Conservation (phyloP, 495 filamentous ascomycete genomes). For the Penicilliopsis zonata region DNA sequence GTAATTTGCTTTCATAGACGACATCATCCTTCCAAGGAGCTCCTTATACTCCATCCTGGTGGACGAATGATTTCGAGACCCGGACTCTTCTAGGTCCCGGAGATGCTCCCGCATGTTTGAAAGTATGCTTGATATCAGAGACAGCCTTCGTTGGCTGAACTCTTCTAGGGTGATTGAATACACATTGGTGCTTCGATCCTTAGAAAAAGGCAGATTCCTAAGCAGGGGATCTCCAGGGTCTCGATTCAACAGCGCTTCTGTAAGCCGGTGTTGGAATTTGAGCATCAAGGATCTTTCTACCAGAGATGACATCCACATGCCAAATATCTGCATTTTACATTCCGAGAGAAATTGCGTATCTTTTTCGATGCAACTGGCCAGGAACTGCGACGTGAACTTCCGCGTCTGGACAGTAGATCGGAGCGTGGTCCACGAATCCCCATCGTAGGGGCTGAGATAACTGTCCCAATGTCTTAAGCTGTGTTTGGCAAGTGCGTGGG, state of each 20-base stretch:
- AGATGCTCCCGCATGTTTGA: conserved; percentile 52
- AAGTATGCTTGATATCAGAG: conserved; percentile 47
- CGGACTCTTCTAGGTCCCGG: conserved; percentile 21
- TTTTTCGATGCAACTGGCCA: conserved; percentile 42
- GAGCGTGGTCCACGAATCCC: conserved; percentile 50
- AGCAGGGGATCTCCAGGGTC: conserved; percentile 37
- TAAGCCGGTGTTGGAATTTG: conserved; percentile 56
- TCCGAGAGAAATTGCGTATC: conserved; percentile 27
- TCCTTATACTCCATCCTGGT: conserved; percentile 42
- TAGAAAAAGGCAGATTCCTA: conserved; percentile 50
- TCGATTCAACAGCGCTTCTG: conserved; percentile 41
- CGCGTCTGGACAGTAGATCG: conserved; percentile 51
- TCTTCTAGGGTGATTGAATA: conserved; percentile 43
- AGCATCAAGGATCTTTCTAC: conserved; percentile 54
- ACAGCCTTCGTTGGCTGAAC: conserved; percentile 43
- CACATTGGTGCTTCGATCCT: conserved; percentile 17
- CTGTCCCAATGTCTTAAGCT: conserved; percentile 39
- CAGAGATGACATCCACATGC: conserved; percentile 48
- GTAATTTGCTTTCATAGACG: conserved; percentile 57
- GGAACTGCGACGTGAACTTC: conserved; percentile 50
- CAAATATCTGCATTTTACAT: conserved; percentile 38
- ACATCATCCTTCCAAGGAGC: conserved; percentile 46
- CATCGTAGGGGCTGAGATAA: conserved; percentile 44
- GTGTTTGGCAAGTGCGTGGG: conserved; percentile 35
- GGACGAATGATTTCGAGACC: conserved; percentile 13